Evolutionary conservation across 2,329 filamentous ascomycete genomes (phyloP), one percentile per base, ranked within the genome.

Genomic region (Hypoxylon sp.): DNA sequence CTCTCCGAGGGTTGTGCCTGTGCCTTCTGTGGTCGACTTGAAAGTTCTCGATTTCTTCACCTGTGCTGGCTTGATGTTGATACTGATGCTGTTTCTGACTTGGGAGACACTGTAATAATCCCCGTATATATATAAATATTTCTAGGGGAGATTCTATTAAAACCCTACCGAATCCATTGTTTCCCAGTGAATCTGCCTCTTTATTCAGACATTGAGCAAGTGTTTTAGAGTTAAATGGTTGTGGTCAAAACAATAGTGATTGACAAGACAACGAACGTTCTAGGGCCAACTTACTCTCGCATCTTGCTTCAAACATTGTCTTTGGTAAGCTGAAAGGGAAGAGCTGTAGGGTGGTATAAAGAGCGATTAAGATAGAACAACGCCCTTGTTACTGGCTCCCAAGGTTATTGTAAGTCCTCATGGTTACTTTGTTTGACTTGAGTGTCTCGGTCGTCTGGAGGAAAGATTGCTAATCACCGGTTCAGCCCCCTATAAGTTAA

Each of bases 81-180:
- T 48, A 27, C 44, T 8, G 13, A 8, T 46, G 27, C 6, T 17
- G 14, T 22, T 57, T 35, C n/a, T n/a, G 14, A 35, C 20, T 48
- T 22, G 10, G 10, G 8, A 25, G 40, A 20, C 14, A 27, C 11
- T 1, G 30, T 35, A 6, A 6, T 33, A 5, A 11, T 6, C 17
- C 1, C n/a, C n/a, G 20, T 20, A 25, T 57, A 48, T 57, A 57
- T 57, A 57, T 17, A 35, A 31, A 17, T 46, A 46, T 31, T 20
- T 13, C 40, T 27, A 20, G 20, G 7, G 13, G 8, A 20, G 33
- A 40, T 17, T 31, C 37, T 25, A 6, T 35, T 30, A 6, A 33
- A 0, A 11, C 22, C 11, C 4, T 48, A 6, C 13, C 22, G 10
- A 13, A 46, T 35, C 1, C n/a, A 14, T 57, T n/a, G 4, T 22